Evolutionary conservation across 768 basidiomycete genomes (phyloP), one percentile per base, ranked within the genome.

Genomic region (Phanerochaete carnosa): DNA sequence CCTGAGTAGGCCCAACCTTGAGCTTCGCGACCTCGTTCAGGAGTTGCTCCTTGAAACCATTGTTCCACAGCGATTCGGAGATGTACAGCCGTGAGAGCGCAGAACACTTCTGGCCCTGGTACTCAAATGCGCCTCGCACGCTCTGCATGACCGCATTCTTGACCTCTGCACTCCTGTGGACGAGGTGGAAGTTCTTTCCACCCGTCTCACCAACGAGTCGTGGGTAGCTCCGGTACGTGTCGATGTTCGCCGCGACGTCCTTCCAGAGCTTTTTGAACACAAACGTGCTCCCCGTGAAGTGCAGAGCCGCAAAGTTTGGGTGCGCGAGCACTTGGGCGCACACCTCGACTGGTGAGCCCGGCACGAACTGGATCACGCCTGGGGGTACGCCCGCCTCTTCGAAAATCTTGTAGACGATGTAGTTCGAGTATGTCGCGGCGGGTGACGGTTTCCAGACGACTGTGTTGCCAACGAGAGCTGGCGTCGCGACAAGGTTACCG

Each of bases 381-480:
- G 93, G 83, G 19, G 97, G 97, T 2, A 99, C 79, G 61, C 97
- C 97, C 1, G 97, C 95, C 74, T 99, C 97, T 55, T 86, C 79
- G 63, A 99, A 83, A 69, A 98, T 89, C 77, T 95, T 86, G 77
- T 95, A 84, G 45, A 94, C 76, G 66, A 99, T 74, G 78, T 95
- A 98, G 79, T 95, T 97, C 59, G 96, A 89, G 79, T 95, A 97
- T 13, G 91, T 92, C 28, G 97, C 95, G 23, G 87, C 89, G 9
- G 97, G 97, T 0, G 96, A 95, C 6, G 97, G 97, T 72, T 99
- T 99, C 97, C 97, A 99, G 61, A 98, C 78, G 56, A 89, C 85
- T 56, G 94, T 92, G 72, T 99, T 99, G 49, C 97, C 97, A 32
- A 97, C 90, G 62, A 99, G 79, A 1, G 94, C 95, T 35, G 97